Conservation (phyloP, 208 protist genomes). For the Wallacemonas sp. region DNA sequence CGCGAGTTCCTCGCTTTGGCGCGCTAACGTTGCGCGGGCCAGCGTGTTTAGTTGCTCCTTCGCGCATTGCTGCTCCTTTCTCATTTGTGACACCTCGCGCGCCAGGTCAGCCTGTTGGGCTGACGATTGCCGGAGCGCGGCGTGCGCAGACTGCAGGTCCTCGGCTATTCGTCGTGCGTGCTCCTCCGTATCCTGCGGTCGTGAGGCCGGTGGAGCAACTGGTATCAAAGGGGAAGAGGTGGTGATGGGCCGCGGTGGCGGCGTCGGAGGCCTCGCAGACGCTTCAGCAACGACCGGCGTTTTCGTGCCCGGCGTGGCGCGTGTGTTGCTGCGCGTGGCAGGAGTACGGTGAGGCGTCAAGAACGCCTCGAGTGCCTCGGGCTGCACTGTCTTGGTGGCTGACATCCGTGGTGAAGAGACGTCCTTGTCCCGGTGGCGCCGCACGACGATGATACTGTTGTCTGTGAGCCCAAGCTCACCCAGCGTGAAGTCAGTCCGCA, state of each 20-base stretch:
- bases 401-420: no score
- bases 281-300: no score
- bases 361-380: neutral
- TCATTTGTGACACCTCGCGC: neutral
- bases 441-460: conserved; percentile 36
- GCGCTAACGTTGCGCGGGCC: neutral
- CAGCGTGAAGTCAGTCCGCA: conserved; percentile 22
- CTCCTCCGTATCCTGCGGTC: neutral
- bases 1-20: neutral
- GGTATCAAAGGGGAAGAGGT: no score
- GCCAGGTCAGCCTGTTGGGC: neutral
- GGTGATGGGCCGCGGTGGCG: no score
- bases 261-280: no score
- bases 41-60: neutral
- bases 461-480: conserved; percentile 18
- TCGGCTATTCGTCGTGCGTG: no score
- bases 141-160: neutral
- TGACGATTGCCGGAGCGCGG: neutral
- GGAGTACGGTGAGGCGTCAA: neutral
- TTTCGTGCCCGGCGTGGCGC: no score
- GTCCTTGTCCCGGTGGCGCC: neutral
- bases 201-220: no score
- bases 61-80: neutral
- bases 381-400: no score
- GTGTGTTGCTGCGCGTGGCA: neutral